A percentile compares a stretch with the other conserved stretches of the same genome.
Evolutionary conservation across 1,284 basidiomycete species (phyloP).

Genomic region (Cryptococcus sp.): DNA sequence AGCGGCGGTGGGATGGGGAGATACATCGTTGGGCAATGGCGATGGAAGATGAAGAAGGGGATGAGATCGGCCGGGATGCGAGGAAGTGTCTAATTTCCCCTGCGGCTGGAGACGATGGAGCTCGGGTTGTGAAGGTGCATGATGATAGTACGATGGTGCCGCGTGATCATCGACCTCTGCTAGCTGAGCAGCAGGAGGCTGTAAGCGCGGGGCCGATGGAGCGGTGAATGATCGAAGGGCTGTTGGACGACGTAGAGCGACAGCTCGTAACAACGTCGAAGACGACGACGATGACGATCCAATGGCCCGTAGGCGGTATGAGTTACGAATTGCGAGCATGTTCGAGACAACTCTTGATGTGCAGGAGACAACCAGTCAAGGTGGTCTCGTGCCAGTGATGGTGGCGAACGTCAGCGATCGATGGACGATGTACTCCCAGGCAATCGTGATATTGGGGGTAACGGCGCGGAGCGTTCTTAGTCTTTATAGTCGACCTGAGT

Average conservation of each 20-base stretch:
- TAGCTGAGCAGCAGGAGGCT: conserved; percentile 19
- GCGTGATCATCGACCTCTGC: conserved; percentile 13
- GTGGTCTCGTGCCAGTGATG: conserved; percentile 2
- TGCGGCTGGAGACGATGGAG: conserved; percentile 15
- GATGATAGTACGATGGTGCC: conserved; percentile 16
- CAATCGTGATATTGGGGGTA: no score
- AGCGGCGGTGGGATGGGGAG: conserved; percentile 13
- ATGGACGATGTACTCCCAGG: no score
- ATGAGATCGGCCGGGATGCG: conserved; percentile 12
- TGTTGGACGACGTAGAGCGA: conserved; percentile 4
- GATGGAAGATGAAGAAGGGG: conserved; percentile 24
- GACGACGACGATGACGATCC: conserved; percentile 3
- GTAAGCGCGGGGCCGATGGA: conserved; percentile 7
- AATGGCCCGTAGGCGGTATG: conserved; percentile 1
- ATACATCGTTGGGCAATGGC: conserved; percentile 34
- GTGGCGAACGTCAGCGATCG: no score
- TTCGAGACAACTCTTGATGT: background rate
- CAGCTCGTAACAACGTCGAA: background rate
- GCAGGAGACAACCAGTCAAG: background rate
- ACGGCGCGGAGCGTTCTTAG: no score
- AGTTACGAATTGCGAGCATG: conserved; percentile 11
- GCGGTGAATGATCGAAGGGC: conserved; percentile 9
- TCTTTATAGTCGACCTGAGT: no score
- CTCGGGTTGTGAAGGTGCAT: conserved; percentile 8
- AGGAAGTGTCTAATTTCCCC: conserved; percentile 11